Evolutionary conservation across 805 yeast species (phyloP).

Genomic region (Zygosaccharomyces rouxii): DNA sequence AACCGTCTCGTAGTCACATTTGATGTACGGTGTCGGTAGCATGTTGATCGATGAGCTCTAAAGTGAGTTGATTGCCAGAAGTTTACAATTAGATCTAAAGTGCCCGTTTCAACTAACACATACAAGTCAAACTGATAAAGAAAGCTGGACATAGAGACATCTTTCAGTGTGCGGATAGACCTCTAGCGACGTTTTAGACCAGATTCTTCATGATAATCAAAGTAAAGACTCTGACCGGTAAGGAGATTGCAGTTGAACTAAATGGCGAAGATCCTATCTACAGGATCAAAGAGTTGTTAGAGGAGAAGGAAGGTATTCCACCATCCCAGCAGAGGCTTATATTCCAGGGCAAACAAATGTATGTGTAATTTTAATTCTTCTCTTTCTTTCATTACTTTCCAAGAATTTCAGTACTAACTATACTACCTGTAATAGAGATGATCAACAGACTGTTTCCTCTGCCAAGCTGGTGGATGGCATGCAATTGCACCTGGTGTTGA

Average conservation of each 20-base stretch:
- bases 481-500: constrained; percentile 82
- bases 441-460: constrained; percentile 64
- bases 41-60: constrained; percentile 35
- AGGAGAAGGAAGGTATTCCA: constrained; percentile 95
- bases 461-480: constrained; percentile 83
- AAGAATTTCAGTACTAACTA: constrained; percentile 10
- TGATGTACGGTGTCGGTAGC: constrained; percentile 75
- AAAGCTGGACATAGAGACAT: background rate
- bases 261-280: constrained; percentile 42
- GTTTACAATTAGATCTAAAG: background rate
- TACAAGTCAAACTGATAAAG: background rate
- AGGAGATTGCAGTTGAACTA: constrained; percentile 37
- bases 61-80: background rate
- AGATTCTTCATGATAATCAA: constrained; percentile 20
- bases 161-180: too few relatives aligned
- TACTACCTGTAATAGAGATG: constrained; percentile 47
- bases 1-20: constrained; percentile 62
- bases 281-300: constrained; percentile 83
- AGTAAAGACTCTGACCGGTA: constrained; percentile 32
- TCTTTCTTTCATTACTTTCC: background rate
- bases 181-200: background rate
- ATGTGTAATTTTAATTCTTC: constrained; percentile 31
- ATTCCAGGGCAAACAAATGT: constrained; percentile 86
- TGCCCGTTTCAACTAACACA: background rate
- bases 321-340: constrained; percentile 92